phyloP scores from a whole-genome alignment of 768 basidiomycete species.

The Chiua virens region DNA sequence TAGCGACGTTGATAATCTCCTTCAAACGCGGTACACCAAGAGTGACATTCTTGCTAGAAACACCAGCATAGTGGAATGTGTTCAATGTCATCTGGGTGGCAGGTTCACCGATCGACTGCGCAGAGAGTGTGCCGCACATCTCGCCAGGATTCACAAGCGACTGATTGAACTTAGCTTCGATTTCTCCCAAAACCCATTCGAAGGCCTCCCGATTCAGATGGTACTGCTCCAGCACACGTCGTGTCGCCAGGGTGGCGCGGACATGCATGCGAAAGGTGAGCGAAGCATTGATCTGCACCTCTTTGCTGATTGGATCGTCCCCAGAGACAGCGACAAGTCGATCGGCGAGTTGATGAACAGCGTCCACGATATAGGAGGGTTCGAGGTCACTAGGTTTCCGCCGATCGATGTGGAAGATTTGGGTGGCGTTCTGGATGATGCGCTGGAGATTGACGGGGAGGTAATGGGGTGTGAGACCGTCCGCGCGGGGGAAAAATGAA shows the following conservation, averaged over 20 bases:
- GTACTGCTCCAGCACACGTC: constrained; percentile 83
- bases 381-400: constrained; percentile 92
- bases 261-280: constrained; percentile 93
- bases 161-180: constrained; percentile 94
- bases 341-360: constrained; percentile 70
- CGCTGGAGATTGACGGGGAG: constrained; percentile 95
- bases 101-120: constrained; percentile 98
- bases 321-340: constrained; percentile 89
- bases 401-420: constrained; percentile 96
- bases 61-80: constrained; percentile 99
- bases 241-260: constrained; percentile 82
- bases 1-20: constrained; percentile 99
- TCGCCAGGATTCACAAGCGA: constrained; percentile 92
- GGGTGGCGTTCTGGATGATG: constrained; percentile 91
- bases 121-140: constrained; percentile 98
- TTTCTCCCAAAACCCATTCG: constrained; percentile 95
- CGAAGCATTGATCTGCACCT: constrained; percentile 87
- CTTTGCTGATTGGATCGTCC: constrained; percentile 66
- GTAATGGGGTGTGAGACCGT: constrained; percentile 73
- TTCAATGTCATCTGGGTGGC: constrained; percentile 99
- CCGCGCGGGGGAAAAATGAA: constrained; percentile 82
- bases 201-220: constrained; percentile 93
- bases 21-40: constrained; percentile 99
- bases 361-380: constrained; percentile 82
- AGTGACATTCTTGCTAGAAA: constrained; percentile 99